phyloP scores from a whole-genome alignment of 768 basidiomycete species.

The Dioszegia hungarica region DNA sequence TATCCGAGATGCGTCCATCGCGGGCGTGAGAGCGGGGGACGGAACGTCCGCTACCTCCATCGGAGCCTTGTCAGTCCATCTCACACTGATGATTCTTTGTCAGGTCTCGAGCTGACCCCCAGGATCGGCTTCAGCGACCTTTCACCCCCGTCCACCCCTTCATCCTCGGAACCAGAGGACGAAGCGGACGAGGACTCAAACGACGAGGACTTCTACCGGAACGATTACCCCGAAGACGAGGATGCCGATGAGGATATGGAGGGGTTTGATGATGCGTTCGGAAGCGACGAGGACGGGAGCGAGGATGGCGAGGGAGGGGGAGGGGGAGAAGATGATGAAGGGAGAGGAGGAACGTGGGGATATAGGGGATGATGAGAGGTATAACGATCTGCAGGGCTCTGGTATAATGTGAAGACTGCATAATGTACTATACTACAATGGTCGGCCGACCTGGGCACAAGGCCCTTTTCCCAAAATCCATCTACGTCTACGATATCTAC shows the following conservation, averaged over 20 bases:
- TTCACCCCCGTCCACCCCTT: constrained; percentile 31
- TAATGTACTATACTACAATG: no score
- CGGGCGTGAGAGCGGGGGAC: constrained; percentile 31
- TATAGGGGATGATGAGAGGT: not conserved
- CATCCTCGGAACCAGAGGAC: constrained; percentile 39
- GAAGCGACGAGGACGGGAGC: not conserved
- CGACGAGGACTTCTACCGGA: constrained; percentile 44
- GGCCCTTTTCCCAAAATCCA: no score
- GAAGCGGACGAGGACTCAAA: constrained; percentile 46
- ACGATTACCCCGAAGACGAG: constrained; percentile 45
- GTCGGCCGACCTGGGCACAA: no score
- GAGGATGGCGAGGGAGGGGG: not conserved
- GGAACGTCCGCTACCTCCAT: constrained; percentile 20
- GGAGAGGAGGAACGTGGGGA: not conserved
- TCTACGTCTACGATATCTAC: no score
- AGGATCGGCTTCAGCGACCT: constrained; percentile 37
- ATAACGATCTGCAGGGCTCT: no score
- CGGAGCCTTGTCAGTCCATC: constrained; percentile 24
- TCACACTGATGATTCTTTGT: not conserved
- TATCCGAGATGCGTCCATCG: constrained; percentile 14
- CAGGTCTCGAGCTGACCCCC: no score
- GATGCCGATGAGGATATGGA: constrained; percentile 44
- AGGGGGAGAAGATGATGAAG: not conserved
- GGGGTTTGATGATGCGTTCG: constrained; percentile 28
- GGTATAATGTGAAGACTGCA: no score